phyloP scores from a whole-genome alignment of 192 early-diverging fungal genomes.

The Diversispora epigaea region DNA sequence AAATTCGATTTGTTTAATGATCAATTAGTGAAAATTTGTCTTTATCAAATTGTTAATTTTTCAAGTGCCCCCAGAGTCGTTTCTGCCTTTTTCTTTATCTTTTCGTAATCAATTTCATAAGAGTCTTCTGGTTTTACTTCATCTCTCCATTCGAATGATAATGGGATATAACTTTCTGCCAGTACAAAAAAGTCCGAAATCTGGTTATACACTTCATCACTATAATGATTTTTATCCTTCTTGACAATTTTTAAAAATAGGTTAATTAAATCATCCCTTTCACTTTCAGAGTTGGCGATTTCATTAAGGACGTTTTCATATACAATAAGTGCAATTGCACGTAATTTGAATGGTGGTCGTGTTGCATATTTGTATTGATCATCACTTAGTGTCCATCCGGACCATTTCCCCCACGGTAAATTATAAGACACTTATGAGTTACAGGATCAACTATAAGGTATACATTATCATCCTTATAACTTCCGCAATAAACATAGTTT shows the following conservation, averaged over 20 bases:
- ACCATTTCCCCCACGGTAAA: slow-evolving; percentile 21
- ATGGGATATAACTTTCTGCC: slow-evolving; percentile 14
- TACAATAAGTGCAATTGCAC: too few species aligned
- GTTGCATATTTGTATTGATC: not conserved
- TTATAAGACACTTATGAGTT: not conserved
- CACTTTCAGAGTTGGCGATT: too few species aligned
- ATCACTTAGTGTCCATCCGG: not conserved
- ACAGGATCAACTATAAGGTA: not conserved
- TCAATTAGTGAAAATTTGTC: not conserved
- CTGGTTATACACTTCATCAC: not conserved
- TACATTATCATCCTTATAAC: too few species aligned
- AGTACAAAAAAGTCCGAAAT: slow-evolving; percentile 8
- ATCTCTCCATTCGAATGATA: not conserved
- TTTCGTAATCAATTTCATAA: slow-evolving; percentile 14
- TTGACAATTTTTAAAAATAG: not conserved
- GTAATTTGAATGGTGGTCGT: too few species aligned
- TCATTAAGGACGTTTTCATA: too few species aligned
- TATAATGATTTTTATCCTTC: not conserved
- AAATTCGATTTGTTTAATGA: too few species aligned
- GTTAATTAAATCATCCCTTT: slow-evolving; percentile 20
- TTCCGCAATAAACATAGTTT: slow-evolving; percentile 3
- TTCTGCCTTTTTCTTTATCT: slow-evolving; percentile 5
- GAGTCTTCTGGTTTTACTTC: not conserved
- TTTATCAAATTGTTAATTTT: not conserved
- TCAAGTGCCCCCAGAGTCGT: not conserved